phyloP scores from a whole-genome alignment of 257 asterid species.

The Cinchona pubescens region DNA sequence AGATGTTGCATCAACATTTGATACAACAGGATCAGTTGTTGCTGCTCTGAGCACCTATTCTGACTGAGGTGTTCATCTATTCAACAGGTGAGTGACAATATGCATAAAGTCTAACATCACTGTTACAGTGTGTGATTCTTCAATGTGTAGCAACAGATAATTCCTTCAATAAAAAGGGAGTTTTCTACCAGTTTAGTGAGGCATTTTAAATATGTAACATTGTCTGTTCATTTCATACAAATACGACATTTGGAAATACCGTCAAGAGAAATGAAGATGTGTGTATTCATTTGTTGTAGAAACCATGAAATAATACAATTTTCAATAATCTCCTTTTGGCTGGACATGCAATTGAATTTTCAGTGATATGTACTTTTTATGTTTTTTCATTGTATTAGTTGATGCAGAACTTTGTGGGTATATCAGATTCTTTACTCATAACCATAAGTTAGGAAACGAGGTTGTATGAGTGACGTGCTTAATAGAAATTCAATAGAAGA shows the following conservation, averaged over 20 bases:
- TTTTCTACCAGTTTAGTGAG: neutral
- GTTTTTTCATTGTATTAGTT: neutral
- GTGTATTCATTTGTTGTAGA: neutral
- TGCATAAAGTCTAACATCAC: too few relatives aligned
- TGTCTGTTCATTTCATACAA: neutral
- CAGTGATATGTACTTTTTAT: neutral
- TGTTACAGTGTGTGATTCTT: neutral
- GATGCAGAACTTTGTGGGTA: neutral
- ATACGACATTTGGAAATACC: neutral
- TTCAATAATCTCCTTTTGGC: neutral
- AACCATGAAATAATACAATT: neutral
- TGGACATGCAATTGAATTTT: neutral
- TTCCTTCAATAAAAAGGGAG: neutral
- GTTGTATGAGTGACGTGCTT: neutral
- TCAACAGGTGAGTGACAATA: slow-evolving; percentile 13
- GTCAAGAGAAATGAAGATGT: neutral
- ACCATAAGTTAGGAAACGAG: neutral
- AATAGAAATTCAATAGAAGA: neutral
- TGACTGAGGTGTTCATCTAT: slow-evolving; percentile 39
- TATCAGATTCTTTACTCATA: neutral
- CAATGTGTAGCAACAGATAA: neutral
- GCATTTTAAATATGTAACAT: neutral
- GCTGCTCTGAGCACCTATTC: slow-evolving; percentile 82
- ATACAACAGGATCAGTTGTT: slow-evolving; percentile 82
- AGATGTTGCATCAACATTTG: slow-evolving; percentile 81